Evolutionary conservation across 2,329 filamentous ascomycete species (phyloP), one percentile per base, ranked within the genome.

Genomic region (Clarireedia monteithiana): DNA sequence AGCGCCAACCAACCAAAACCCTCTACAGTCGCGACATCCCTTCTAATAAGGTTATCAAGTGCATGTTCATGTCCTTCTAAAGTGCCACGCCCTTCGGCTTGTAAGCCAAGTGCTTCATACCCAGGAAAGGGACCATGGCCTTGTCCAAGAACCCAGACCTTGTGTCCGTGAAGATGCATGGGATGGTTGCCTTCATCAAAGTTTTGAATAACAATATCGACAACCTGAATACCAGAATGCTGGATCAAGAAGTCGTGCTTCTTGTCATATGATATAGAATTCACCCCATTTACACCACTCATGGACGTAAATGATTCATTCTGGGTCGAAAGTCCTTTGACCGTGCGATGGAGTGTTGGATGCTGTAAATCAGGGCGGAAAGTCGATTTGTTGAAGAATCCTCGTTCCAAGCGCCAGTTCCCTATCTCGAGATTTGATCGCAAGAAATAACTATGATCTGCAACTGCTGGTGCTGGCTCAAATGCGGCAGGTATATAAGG

Each of bases 131-230:
- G 79, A 62, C 83, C 86, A 72, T 91, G 87, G 65, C 89, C 90
- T 59, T 68, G 66, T 4, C 66, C 67, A 2, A 69, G 56, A 17
- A 82, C 73, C 69, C 89, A 87, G 72, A 91, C 90, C 62, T 80
- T 75, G 68, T 90, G 86, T 0, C 88, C 88, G 72, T 94, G 91
- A 1, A 95, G 71, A 69, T 88, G 84, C 73, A 86, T 85, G 0
- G 84, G 89, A 64, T 91, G 87, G 7, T 82, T 84, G 44, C 88
- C 74, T 58, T 77, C 68, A 63, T 92, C 88, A 46, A 82, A 76
- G 66, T 91, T 92, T 74, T 91, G 89, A n/a, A 92, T 73, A 17
- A 90, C 72, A 50, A 92, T 78, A 66, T 91, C 83, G 27, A 91
- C 80, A n/a, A 89, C 75, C 58, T 84, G 70, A 27, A 73, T 62